Base-by-base conservation (phyloP, 768 basidiomycete genomes). In the Kwoniella pini region DNA sequence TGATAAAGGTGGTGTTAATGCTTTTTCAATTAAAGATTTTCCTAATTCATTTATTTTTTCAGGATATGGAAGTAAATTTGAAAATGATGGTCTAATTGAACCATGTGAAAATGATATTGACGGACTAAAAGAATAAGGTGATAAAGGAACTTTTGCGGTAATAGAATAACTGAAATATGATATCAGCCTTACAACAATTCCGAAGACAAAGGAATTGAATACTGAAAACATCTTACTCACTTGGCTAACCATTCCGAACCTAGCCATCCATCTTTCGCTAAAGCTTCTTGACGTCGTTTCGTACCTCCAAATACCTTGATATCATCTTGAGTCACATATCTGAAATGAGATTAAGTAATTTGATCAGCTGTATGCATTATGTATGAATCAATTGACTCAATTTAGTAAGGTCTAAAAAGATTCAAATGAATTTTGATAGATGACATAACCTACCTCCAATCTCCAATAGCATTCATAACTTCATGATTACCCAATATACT, bases 401-500 rank as follows among this genome's bases (percentile, higher is more conserved):
- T n/a, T n/a, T n/a, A n/a, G n/a, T n/a, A n/a, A n/a, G n/a, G n/a
- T n/a, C n/a, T n/a, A n/a, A n/a, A n/a, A n/a, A n/a, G n/a, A n/a
- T n/a, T n/a, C n/a, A n/a, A n/a, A n/a, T n/a, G n/a, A n/a, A n/a
- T n/a, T n/a, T n/a, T n/a, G n/a, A 10, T 17, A 6, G 30, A 17
- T 19, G 36, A 17, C 19, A 13, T 33, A 44, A 64, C 76, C 70
- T 75, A 89, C 87, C 89, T 85, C 91, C 91, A 94, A 77, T 94
- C 91, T 62, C 90, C 90, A 85, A 75, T 70, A 40, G 84, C 86
- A 66, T 94, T 94, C 91, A 97, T 96, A 82, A 88, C 87, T 77
- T 98, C 96, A 68, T 99, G 96, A 76, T 99, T 99, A 24, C 96
- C 96, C 31, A 97, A 80, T 55, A 90, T 83, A 12, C 84, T 86